Conservation (phyloP, 2,329 filamentous ascomycete species). For the Alternaria consortialis region DNA sequence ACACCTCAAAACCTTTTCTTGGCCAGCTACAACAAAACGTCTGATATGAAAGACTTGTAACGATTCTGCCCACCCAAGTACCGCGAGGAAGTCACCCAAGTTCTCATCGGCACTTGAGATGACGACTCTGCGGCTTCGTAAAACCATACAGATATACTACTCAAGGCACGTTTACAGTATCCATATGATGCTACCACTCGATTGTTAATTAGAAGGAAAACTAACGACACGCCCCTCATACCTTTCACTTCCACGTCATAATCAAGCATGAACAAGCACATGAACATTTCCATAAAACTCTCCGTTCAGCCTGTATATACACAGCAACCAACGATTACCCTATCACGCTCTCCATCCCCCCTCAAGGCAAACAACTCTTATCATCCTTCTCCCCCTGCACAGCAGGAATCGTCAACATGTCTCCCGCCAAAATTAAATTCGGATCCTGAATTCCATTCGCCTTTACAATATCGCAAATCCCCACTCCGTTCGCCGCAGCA, state of each 20-base stretch:
- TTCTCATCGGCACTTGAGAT: too few relatives aligned
- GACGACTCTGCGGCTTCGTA: not conserved
- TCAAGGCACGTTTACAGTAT: not conserved
- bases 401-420: not conserved
- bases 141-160: not conserved
- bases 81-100: not conserved
- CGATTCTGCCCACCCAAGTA: not conserved
- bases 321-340: not conserved
- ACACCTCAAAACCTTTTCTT: not conserved
- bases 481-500: not conserved
- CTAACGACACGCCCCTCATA: not conserved
- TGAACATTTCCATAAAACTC: too few relatives aligned
- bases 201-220: not conserved
- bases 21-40: too few relatives aligned
- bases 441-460: not conserved
- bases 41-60: not conserved
- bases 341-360: not conserved
- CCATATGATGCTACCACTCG: not conserved
- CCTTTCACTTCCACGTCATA: too few relatives aligned
- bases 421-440: not conserved
- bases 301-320: too few relatives aligned
- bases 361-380: not conserved
- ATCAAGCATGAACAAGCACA: too few relatives aligned
- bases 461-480: conserved; percentile 1
- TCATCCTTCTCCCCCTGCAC: not conserved